Evolutionary conservation across 139 green algal species (phyloP).

Genomic region (Chlorella vulgaris): DNA sequence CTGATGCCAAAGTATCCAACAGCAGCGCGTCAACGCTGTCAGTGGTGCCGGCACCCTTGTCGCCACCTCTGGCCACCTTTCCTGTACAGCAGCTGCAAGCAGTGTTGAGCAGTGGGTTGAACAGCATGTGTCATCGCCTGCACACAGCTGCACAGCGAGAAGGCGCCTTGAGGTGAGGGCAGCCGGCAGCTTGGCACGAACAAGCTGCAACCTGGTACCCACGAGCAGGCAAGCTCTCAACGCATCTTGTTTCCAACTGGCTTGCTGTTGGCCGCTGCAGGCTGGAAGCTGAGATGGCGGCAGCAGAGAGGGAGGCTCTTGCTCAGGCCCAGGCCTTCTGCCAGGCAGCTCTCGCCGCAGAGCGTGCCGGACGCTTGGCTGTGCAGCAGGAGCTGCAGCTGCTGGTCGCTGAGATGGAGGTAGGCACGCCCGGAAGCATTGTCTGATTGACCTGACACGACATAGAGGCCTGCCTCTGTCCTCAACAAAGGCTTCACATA

Average conservation of each 20-base stretch:
- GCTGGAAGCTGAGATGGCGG: conserved; percentile 23
- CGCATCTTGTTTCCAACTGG: too few species aligned
- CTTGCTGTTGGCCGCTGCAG: conserved; percentile 5
- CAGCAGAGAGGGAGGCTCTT: conserved; percentile 1
- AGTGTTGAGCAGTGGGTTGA: conserved; percentile 7
- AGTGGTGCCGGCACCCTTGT: not conserved
- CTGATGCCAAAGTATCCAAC: not conserved
- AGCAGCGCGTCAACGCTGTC: not conserved
- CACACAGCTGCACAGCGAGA: conserved; percentile 11
- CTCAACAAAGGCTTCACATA: too few species aligned
- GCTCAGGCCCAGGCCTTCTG: not conserved
- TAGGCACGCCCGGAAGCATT: not conserved
- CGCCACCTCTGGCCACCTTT: not conserved
- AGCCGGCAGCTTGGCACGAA: not conserved
- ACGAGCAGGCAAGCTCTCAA: too few species aligned
- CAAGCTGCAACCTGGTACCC: too few species aligned
- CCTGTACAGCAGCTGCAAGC: conserved; percentile 8
- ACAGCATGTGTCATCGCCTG: conserved; percentile 10
- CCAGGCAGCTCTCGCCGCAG: not conserved
- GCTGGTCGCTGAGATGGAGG: not conserved
- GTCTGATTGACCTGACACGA: not conserved
- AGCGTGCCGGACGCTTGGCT: conserved; percentile 9
- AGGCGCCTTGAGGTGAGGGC: not conserved
- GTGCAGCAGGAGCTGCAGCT: conserved; percentile 4
- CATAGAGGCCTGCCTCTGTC: too few species aligned